Evolutionary conservation across 2,329 filamentous ascomycete species (phyloP), one percentile per base, ranked within the genome.

Genomic region (Zasmidium citrigriseum): DNA sequence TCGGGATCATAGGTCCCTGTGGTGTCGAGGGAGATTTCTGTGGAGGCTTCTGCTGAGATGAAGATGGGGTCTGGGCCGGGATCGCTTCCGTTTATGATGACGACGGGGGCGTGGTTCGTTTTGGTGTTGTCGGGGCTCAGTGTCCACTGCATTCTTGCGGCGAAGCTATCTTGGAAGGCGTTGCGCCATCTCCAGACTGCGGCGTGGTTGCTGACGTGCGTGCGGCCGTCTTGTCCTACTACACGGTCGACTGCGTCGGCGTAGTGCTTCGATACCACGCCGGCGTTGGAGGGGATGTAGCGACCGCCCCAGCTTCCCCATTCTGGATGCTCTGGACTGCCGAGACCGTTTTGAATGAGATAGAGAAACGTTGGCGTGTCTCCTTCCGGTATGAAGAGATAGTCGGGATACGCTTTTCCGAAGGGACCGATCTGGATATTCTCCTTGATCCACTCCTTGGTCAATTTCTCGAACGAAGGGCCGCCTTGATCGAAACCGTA

Each of bases 351-450:
- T 38, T 80, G 78, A 11, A 81, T 75, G 0, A 78, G 71, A 55
- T 80, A 82, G 3, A 83, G 70, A 49, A 83, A 79, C 0, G 80
- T 78, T 0, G 81, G 81, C 1, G 79, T 82, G 57, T 82, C 81
- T 4, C 80, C 81, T 65, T 86, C 83, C 11, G 78, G 75, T 52
- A 84, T 83, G 61, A 76, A 83, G 14, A 77, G 65, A 47, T 77
- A 78, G 58, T 83, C 79, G 12, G 74, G 73, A 62, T 77, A 75
- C 27, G 68, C 69, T 27, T 65, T 70, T 49, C 76, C 73, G 2
- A 85, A 70, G 0, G 77, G 72, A 0, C 81, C 80, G 16, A 83
- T 76, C 60, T 84, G 82, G 46, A 86, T 80, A 59, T 85, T 77
- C 49, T 80, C 71, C 48, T 77, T 76, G 52, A 85, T 71, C 82